Evolutionary conservation across 2,329 filamentous ascomycete species (phyloP), one percentile per base, ranked within the genome.

Genomic region (Pyrenophora seminiperda): DNA sequence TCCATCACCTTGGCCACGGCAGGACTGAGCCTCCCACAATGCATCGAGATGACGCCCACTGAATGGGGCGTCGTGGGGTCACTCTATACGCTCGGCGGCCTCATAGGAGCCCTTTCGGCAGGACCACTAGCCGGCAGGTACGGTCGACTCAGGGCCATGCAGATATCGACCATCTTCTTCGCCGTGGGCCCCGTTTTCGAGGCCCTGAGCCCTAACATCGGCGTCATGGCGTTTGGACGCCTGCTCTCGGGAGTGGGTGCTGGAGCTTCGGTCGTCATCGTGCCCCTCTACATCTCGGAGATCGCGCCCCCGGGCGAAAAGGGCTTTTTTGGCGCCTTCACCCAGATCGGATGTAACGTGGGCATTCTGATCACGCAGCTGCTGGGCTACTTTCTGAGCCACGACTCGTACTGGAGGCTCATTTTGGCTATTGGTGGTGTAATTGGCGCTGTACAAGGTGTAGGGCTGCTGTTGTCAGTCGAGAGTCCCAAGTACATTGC

Each of bases 401-500:
- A 86, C 63, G 90, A 83, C 4, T 83, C 81, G 20, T 80, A 88
- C 27, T 99, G 94, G 94, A 81, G 94, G 50, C 81, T 90, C 72
- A 92, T 97, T 40, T 78, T 99, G 17, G 89, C 81, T 0, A 79
- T 85, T 3, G 92, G 90, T 11, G 85, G 87, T 17, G 70, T 83
- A 4, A 80, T 97, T 27, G 91, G 86, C 0, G 62, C 82, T 0
- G 62, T 82, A 0, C 90, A 97, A 66, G 79, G 82, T 0, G 30
- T 88, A 1, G 89, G 89, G 0, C 78, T 97, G n/a, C 67, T 89
- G 3, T 68, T 90, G n/a, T 74, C 69, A 1, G 83, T 93, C 0
- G 94, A 99, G 72, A 96, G 90, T 64, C 94, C 94, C 0, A 84
- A 87, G 24, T 99, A 92, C 89, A 78, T 94, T 10, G 90, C 89